phyloP scores from a whole-genome alignment of 2,329 filamentous ascomycete genomes.

The Cercospora zeina region DNA sequence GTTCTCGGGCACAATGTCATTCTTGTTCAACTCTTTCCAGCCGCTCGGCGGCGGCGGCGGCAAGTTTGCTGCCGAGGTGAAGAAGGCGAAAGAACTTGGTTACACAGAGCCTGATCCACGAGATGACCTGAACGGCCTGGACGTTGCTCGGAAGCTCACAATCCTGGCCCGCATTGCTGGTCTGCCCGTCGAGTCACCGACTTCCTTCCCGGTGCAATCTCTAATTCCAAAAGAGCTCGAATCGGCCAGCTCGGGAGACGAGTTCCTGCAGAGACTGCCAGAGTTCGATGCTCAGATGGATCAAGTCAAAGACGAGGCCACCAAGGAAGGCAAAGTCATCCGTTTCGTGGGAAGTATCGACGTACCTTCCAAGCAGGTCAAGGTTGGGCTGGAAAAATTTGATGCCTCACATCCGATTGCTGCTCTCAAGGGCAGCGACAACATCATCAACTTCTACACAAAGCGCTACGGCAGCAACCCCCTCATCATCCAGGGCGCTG shows the following conservation, averaged over 20 bases:
- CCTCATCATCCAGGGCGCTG: slow-evolving; percentile 90
- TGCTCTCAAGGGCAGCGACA: slow-evolving; percentile 92
- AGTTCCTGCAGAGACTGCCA: slow-evolving; percentile 79
- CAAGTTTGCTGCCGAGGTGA: slow-evolving; percentile 87
- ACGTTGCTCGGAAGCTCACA: slow-evolving; percentile 93
- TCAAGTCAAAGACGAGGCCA: slow-evolving; percentile 77
- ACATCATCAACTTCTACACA: slow-evolving; percentile 98
- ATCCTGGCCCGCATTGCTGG: slow-evolving; percentile 87
- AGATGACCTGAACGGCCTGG: slow-evolving; percentile 82
- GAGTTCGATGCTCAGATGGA: slow-evolving; percentile 91
- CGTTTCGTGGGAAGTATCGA: slow-evolving; percentile 94
- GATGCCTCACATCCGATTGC: slow-evolving; percentile 89
- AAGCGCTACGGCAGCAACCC: slow-evolving; percentile 89
- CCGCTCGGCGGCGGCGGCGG: slow-evolving; percentile 73
- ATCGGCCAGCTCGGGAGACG: slow-evolving; percentile 70
- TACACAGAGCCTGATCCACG: slow-evolving; percentile 88
- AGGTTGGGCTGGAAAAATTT: slow-evolving; percentile 83
- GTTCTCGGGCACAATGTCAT: slow-evolving; percentile 96
- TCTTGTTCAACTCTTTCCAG: slow-evolving; percentile 96
- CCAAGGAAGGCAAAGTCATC: slow-evolving; percentile 85
- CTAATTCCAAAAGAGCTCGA: slow-evolving; percentile 88
- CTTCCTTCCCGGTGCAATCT: slow-evolving; percentile 88
- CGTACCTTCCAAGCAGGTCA: slow-evolving; percentile 74
- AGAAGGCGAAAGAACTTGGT: slow-evolving; percentile 86
- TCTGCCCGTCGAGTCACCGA: slow-evolving; percentile 76